Percentiles rank a stretch among this genome's conserved stretches.
Evolutionary conservation across 495 filamentous ascomycete species (phyloP).

Genomic region (Chaetomium fimeti): DNA sequence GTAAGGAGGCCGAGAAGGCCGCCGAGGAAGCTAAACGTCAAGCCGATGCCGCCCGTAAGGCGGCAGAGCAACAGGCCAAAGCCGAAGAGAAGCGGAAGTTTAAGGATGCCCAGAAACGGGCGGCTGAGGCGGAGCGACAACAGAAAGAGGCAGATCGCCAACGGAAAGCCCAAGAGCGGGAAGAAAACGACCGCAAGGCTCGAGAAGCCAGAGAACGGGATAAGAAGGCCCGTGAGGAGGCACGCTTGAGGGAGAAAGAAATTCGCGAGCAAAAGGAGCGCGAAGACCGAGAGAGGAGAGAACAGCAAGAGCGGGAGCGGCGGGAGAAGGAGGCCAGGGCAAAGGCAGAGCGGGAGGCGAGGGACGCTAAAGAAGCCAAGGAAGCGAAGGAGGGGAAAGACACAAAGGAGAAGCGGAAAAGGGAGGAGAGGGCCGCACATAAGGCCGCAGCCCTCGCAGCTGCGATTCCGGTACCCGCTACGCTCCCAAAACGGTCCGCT

Average conservation of each 20-base stretch:
- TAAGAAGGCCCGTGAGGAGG: slow-evolving; percentile 73
- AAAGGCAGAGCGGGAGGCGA: slow-evolving; percentile 36
- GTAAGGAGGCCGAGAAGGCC: slow-evolving; percentile 81
- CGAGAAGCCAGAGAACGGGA: slow-evolving; percentile 80
- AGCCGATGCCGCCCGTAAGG: slow-evolving; percentile 73
- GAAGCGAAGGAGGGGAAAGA: slow-evolving; percentile 47
- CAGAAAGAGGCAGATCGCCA: slow-evolving; percentile 62
- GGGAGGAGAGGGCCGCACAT: slow-evolving; percentile 45
- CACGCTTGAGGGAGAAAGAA: slow-evolving; percentile 66
- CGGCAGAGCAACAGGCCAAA: slow-evolving; percentile 74
- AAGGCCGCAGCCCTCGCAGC: slow-evolving; percentile 41
- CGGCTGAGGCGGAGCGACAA: slow-evolving; percentile 78
- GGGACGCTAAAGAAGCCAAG: slow-evolving; percentile 28
- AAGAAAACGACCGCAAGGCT: slow-evolving; percentile 79
- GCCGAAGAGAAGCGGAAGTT: slow-evolving; percentile 89
- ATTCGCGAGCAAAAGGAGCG: slow-evolving; percentile 59
- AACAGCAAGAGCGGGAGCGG: slow-evolving; percentile 60
- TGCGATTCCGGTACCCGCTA: slow-evolving; percentile 38
- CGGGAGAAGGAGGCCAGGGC: slow-evolving; percentile 48
- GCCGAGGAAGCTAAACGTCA: slow-evolving; percentile 80
- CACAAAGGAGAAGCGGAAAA: slow-evolving; percentile 52
- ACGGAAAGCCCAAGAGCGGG: slow-evolving; percentile 73
- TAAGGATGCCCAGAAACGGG: slow-evolving; percentile 87
- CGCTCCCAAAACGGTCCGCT: slow-evolving; percentile 48
- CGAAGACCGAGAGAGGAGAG: slow-evolving; percentile 65